These are phyloP conservation scores for Cladobotryum mycophilum DNA, from an alignment of 2,329 filamentous ascomycete genomes.

Conservation along the genomic window DNA sequence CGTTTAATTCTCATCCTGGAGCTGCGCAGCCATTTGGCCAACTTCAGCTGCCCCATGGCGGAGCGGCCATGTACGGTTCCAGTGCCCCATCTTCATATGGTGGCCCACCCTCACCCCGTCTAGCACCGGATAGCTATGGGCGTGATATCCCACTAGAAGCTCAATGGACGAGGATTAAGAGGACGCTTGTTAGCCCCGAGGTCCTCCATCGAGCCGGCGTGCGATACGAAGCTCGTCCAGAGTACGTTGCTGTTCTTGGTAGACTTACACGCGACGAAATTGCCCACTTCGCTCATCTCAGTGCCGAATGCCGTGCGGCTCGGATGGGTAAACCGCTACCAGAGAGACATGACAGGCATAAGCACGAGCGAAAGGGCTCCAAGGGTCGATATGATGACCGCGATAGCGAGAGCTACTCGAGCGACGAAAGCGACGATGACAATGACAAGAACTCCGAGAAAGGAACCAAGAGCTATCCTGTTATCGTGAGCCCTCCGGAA, in stretches of 20 bases:
- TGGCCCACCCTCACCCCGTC: slow-evolving; percentile 28
- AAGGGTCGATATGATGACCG: slow-evolving; percentile 29
- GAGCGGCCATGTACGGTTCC: slow-evolving; percentile 13
- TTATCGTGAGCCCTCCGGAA: slow-evolving; percentile 31
- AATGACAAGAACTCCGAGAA: slow-evolving; percentile 27
- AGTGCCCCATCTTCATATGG: slow-evolving; percentile 26
- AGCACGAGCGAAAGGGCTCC: slow-evolving; percentile 23
- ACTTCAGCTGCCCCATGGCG: slow-evolving; percentile 23
- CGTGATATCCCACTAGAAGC: slow-evolving; percentile 50
- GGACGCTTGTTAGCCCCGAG: slow-evolving; percentile 48
- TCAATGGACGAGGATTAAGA: slow-evolving; percentile 51
- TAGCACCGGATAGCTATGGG: slow-evolving; percentile 53
- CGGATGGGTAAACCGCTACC: slow-evolving; percentile 20
- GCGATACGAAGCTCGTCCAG: slow-evolving; percentile 53
- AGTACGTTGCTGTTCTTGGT: slow-evolving; percentile 55
- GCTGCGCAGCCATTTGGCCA: slow-evolving; percentile 36
- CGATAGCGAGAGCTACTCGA: slow-evolving; percentile 11
- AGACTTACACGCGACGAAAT: slow-evolving; percentile 47
- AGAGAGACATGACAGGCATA: slow-evolving; percentile 10
- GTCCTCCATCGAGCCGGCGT: slow-evolving; percentile 47
- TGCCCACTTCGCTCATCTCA: slow-evolving; percentile 43
- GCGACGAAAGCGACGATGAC: slow-evolving; percentile 14
- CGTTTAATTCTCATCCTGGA: slow-evolving; percentile 25
- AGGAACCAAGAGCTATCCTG: slow-evolving; percentile 28
- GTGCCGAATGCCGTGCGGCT: slow-evolving; percentile 39